Conservation (phyloP, 2,329 filamentous ascomycete species). For the Xylaria sp. region DNA sequence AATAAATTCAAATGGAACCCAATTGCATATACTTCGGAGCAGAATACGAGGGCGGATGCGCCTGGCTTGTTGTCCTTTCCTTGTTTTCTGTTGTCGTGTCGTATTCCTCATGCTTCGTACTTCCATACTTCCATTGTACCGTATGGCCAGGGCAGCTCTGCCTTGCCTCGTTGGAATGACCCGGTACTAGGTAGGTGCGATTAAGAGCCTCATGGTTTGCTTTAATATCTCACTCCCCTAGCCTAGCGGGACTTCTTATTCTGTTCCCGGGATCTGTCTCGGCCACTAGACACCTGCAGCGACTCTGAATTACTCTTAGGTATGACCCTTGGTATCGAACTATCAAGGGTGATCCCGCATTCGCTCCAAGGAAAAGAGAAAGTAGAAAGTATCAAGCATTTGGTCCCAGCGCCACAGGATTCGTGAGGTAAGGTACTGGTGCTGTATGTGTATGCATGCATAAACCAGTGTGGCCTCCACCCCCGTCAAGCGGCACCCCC, state of each 20-base stretch:
- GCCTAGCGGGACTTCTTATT: not conserved
- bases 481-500: constrained; percentile 20
- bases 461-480: constrained; percentile 21
- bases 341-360: constrained; percentile 45
- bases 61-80: not conserved
- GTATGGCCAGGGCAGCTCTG: not conserved
- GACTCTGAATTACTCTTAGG: not conserved
- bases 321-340: constrained; percentile 32
- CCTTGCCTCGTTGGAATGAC: not conserved
- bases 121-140: not conserved
- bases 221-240: not conserved
- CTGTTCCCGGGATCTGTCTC: constrained; percentile 37
- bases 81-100: not conserved
- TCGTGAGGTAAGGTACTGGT: constrained; percentile 8
- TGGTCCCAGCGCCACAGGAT: constrained; percentile 38
- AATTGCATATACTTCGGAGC: not conserved
- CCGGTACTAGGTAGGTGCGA: not conserved
- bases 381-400: constrained; percentile 39
- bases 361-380: constrained; percentile 32
- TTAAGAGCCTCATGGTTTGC: constrained; percentile 8
- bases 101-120: not conserved
- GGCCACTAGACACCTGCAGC: not conserved
- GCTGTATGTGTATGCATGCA: not conserved
- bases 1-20: not conserved
- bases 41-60: constrained; percentile 18